phyloP scores from a whole-genome alignment of 2,329 filamentous ascomycete genomes.

The Xylaria sp. region DNA sequence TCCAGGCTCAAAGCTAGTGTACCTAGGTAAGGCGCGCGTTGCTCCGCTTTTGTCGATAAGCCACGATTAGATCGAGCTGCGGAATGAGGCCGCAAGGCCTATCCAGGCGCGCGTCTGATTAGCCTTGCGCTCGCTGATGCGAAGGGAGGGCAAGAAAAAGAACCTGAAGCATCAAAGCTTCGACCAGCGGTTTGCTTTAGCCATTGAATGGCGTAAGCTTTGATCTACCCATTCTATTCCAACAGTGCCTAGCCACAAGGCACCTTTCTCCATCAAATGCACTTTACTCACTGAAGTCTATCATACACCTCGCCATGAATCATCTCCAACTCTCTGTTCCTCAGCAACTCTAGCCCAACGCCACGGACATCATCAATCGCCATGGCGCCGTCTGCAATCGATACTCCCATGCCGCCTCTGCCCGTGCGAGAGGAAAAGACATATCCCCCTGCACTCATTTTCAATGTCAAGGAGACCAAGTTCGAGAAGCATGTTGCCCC shows the following conservation, averaged over 20 bases:
- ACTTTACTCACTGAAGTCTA: constrained; percentile 1
- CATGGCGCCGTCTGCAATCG: constrained; percentile 62
- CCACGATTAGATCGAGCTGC: constrained; percentile 9
- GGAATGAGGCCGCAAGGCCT: too few relatives aligned
- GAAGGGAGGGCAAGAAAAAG: constrained; percentile 8
- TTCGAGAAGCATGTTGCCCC: constrained; percentile 62
- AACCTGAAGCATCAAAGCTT: constrained; percentile 16
- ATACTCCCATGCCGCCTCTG: constrained; percentile 47
- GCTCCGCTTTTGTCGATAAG: constrained; percentile 16
- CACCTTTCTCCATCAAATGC: neutral
- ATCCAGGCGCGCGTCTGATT: constrained; percentile 12
- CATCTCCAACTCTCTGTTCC: constrained; percentile 7
- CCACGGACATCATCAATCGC: constrained; percentile 18
- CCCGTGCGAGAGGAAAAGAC: constrained; percentile 50
- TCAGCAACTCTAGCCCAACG: constrained; percentile 14
- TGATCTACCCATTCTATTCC: neutral
- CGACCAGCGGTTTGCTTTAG: neutral
- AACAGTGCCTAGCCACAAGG: neutral
- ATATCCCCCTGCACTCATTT: constrained; percentile 61
- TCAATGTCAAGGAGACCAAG: constrained; percentile 65
- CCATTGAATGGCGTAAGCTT: neutral
- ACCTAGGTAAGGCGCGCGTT: neutral
- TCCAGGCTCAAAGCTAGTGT: too few relatives aligned
- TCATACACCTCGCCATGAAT: constrained; percentile 28
- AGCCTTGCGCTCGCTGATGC: constrained; percentile 25